Evolutionary conservation across 2,329 filamentous ascomycete genomes (phyloP).

Genomic region (Pestalotiopsis sp.): DNA sequence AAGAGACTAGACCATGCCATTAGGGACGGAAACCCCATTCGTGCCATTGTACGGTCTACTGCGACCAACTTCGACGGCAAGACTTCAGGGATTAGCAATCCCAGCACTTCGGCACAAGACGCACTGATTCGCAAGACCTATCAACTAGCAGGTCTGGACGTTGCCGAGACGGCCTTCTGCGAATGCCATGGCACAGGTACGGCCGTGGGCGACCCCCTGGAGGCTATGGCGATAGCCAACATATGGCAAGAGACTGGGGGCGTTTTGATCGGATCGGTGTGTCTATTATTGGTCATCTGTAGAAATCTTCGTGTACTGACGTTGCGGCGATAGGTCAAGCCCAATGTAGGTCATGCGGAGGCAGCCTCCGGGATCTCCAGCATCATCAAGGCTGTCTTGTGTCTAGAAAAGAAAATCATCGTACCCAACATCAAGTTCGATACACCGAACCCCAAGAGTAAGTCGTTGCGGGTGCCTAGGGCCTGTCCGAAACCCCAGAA

Average conservation of each 20-base stretch:
- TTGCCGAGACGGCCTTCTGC: slow-evolving; percentile 3
- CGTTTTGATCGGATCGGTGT: not conserved
- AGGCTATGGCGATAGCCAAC: slow-evolving; percentile 20
- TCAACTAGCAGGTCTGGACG: not conserved
- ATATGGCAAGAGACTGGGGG: slow-evolving; percentile 23
- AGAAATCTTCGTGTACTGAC: not conserved
- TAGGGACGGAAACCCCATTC: slow-evolving; percentile 39
- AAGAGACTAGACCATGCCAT: slow-evolving; percentile 44
- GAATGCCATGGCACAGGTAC: slow-evolving; percentile 13
- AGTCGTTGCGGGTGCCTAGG: slow-evolving; percentile 42
- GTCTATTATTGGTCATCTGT: not conserved
- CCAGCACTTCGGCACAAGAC: slow-evolving; percentile 1
- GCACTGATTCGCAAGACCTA: slow-evolving; percentile 5
- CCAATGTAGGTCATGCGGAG: slow-evolving; percentile 41
- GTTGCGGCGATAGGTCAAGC: slow-evolving; percentile 25
- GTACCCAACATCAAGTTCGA: slow-evolving; percentile 35
- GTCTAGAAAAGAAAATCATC: slow-evolving; percentile 22
- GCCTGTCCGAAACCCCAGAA: slow-evolving; percentile 21
- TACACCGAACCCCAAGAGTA: slow-evolving; percentile 25
- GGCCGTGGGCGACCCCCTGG: slow-evolving; percentile 9
- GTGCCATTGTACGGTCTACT: slow-evolving; percentile 30
- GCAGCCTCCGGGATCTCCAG: slow-evolving; percentile 27
- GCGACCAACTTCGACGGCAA: slow-evolving; percentile 2
- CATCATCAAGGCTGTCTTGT: slow-evolving; percentile 25
- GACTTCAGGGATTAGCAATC: not conserved